These are phyloP conservation scores for Macadamia tetraphylla DNA, from an alignment of 164 flowering plant species.

Conservation along the genomic window DNA sequence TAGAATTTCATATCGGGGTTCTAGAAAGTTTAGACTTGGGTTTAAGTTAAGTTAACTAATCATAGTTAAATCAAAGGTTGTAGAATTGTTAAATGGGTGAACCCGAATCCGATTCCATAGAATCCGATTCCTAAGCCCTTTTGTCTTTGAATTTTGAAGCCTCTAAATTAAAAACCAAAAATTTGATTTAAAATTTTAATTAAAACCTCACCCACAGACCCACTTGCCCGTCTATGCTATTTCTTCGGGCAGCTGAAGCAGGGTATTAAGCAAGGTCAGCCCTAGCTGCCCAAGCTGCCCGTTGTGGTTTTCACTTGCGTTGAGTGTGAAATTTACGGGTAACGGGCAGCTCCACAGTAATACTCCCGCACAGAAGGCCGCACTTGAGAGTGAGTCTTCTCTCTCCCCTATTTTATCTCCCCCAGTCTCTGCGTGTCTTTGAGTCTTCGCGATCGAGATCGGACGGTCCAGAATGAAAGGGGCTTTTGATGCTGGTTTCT, in stretches of 20 bases:
- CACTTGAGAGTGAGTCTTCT: neutral
- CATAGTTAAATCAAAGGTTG: neutral
- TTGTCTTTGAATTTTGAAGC: too few relatives aligned
- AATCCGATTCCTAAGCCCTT: too few relatives aligned
- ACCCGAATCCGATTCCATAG: slow-evolving; percentile 1
- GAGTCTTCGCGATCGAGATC: slow-evolving; percentile 24
- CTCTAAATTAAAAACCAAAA: too few relatives aligned
- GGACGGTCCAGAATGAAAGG: slow-evolving; percentile 34
- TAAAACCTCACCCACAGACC: neutral
- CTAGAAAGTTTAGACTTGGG: too few relatives aligned
- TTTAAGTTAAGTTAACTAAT: neutral
- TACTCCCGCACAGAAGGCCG: neutral
- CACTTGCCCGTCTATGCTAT: neutral
- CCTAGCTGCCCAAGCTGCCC: slow-evolving; percentile 34
- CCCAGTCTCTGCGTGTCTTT: slow-evolving; percentile 7
- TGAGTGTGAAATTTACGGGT: slow-evolving; percentile 34
- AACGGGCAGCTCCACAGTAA: slow-evolving; percentile 36
- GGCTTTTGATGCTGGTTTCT: slow-evolving; percentile 11
- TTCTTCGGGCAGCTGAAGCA: slow-evolving; percentile 7
- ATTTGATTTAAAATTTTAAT: too few relatives aligned
- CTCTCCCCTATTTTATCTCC: slow-evolving; percentile 2
- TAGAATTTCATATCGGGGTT: too few relatives aligned
- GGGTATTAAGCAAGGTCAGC: slow-evolving; percentile 1
- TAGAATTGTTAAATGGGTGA: neutral
- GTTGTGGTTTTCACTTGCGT: slow-evolving; percentile 6